These are phyloP conservation scores for Mollisiaceae sp. DNA, from an alignment of 2,329 filamentous ascomycete genomes.

Conservation along the genomic window DNA sequence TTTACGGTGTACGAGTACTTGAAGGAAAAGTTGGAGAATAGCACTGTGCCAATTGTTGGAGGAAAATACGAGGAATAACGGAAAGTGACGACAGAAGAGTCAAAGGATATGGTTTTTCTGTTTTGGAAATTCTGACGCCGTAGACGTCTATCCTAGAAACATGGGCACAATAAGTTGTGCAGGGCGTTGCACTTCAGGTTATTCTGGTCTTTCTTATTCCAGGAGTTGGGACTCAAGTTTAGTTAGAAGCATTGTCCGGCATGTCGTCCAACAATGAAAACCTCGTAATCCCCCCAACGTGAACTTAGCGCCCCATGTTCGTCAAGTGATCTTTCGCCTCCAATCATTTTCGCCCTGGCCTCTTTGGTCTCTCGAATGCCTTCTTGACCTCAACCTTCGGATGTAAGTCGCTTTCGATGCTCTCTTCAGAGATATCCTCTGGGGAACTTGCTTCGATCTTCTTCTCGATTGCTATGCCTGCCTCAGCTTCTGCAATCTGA, in stretches of 20 bases:
- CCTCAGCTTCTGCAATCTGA: constrained; percentile 67
- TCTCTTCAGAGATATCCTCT: constrained; percentile 70
- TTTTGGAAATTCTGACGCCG: not conserved
- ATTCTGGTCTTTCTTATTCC: not conserved
- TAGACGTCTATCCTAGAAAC: constrained; percentile 2
- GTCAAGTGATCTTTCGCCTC: not conserved
- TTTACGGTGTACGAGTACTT: constrained; percentile 80
- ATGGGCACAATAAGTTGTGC: not conserved
- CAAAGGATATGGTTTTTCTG: not conserved
- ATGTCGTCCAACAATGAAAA: constrained; percentile 25
- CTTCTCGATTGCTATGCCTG: constrained; percentile 70
- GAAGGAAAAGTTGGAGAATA: constrained; percentile 72
- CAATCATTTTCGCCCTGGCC: constrained; percentile 60
- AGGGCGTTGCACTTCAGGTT: not conserved
- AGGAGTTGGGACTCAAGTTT: constrained; percentile 7
- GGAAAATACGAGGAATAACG: constrained; percentile 70
- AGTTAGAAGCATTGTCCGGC: constrained; percentile 30
- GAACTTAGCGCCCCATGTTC: not conserved
- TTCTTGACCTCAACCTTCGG: constrained; percentile 69
- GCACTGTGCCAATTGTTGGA: constrained; percentile 61
- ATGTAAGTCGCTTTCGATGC: constrained; percentile 70
- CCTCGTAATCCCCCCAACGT: not conserved
- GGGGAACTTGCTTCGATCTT: constrained; percentile 72
- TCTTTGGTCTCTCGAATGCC: constrained; percentile 78
- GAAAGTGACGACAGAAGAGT: not conserved